Base-by-base conservation (phyloP, 495 filamentous ascomycete species). In the Podospora tetraspora region DNA sequence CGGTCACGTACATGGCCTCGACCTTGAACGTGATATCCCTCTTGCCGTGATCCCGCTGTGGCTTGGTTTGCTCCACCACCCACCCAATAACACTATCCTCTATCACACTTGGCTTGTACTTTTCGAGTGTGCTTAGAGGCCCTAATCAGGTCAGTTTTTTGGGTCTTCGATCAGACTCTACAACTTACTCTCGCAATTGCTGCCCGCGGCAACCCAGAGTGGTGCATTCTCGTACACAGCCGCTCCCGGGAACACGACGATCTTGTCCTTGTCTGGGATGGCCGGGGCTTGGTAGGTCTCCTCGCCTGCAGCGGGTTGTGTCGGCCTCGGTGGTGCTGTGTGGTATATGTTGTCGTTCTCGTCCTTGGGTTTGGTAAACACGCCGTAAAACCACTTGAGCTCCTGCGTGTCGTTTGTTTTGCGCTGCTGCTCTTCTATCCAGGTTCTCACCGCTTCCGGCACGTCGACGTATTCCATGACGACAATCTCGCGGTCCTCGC, bases 391-490 rank as follows among this genome's bases (percentile, higher is more conserved):
- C 71, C 75, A 75, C 66, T 69, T 74, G 25, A 69, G 67, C 7
- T 71, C 59, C 21, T 74, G 71, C 12, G 32, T 57, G 23, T 63
- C 66, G 16, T 59, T 43, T 5, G 16, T 30, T 19, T 72, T 70
- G 29, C 34, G 11, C 67, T 76, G 71, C 70, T 77, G 74, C 58
- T 76, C 66, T 66, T 79, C 75, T 24, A 79, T 78, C 76, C 76
- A 79, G 12, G 67, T 25, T 25, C 67, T 24, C 25, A 76, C 77
- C 4, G 62, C 23, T 1, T 32, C 56, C 16, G 76, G 77, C 56
- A 77, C 75, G 52, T 75, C 76, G n/a, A 57, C 62, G 59, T 70
- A 79, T 62, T 79, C 75, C 73, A 79, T 77, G 27, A 78, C 71
- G 8, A 77, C 68, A 24, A 77, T 58, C 66, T 79, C 76, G 57